Conservation (phyloP, 495 filamentous ascomycete species). For the Collariella sp. region DNA sequence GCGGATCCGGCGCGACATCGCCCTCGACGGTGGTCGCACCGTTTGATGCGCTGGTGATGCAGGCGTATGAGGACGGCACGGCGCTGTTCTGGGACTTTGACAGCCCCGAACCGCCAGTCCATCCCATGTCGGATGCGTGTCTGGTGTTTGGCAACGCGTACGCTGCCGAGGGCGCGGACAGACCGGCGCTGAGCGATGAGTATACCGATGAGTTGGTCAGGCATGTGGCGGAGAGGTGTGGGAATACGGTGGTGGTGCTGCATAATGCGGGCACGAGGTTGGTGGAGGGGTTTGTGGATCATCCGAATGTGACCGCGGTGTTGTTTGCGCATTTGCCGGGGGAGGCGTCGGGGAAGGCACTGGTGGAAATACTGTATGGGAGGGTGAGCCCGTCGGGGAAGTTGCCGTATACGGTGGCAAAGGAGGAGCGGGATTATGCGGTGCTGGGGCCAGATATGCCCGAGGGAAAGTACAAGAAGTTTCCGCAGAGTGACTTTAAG, state of each 20-base stretch:
- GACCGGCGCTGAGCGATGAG: constrained; percentile 35
- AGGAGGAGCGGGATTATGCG: constrained; percentile 54
- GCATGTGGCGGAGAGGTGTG: constrained; percentile 47
- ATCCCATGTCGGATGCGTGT: constrained; percentile 53
- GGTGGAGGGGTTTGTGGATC: constrained; percentile 49
- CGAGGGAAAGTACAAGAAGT: constrained; percentile 30
- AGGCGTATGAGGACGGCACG: constrained; percentile 48
- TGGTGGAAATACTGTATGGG: constrained; percentile 54
- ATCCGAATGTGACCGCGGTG: constrained; percentile 56
- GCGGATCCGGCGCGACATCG: constrained; percentile 51
- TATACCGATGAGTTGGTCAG: constrained; percentile 50
- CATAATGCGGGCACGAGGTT: constrained; percentile 52
- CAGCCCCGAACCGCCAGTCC: constrained; percentile 31
- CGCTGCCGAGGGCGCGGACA: constrained; percentile 48
- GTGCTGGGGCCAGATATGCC: constrained; percentile 30
- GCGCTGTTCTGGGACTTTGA: constrained; percentile 43
- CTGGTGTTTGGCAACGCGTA: constrained; percentile 56
- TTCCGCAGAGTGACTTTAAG: constrained; percentile 55
- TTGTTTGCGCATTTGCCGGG: constrained; percentile 55
- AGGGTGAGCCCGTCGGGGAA: constrained; percentile 52
- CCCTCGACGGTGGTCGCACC: constrained; percentile 48
- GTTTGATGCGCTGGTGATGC: constrained; percentile 48
- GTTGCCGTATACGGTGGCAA: constrained; percentile 64
- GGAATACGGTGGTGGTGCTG: constrained; percentile 54
- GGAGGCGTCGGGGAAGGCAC: constrained; percentile 49